Percentiles rank a stretch among this genome's conserved stretches.
Conservation (phyloP, 345 rosid genomes). For the Kandelia obovata region DNA sequence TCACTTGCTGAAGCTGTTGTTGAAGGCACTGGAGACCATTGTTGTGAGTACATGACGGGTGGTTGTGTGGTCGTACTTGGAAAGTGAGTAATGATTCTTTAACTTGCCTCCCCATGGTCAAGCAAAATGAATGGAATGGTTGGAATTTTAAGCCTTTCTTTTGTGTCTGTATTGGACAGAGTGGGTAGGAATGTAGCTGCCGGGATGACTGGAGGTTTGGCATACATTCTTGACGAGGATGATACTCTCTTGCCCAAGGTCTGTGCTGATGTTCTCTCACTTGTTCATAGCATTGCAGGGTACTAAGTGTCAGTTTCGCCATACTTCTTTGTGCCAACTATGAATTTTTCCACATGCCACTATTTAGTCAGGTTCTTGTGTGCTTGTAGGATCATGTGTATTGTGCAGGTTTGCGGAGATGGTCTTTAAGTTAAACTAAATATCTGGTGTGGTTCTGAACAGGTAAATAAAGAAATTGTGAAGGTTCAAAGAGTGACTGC, state of each 20-base stretch:
- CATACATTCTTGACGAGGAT: slow-evolving; percentile 90
- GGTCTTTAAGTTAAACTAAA: neutral
- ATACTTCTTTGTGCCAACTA: too few relatives aligned
- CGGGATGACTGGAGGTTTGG: slow-evolving; percentile 99
- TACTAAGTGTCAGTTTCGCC: too few relatives aligned
- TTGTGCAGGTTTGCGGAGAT: too few relatives aligned
- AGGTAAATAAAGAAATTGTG: slow-evolving; percentile 92
- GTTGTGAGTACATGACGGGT: slow-evolving; percentile 99
- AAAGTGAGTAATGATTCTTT: slow-evolving; percentile 58
- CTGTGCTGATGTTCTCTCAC: slow-evolving; percentile 8
- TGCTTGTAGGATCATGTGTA: too few relatives aligned
- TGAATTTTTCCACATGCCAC: too few relatives aligned
- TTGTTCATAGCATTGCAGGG: neutral
- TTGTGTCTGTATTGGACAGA: slow-evolving; percentile 41
- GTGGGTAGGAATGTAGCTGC: slow-evolving; percentile 99
- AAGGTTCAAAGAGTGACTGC: slow-evolving; percentile 93
- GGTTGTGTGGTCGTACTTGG: slow-evolving; percentile 95
- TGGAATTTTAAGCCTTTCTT: slow-evolving; percentile 3
- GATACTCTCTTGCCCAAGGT: slow-evolving; percentile 88
- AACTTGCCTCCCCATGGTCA: neutral
- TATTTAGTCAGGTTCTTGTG: too few relatives aligned
- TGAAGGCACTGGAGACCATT: slow-evolving; percentile 98
- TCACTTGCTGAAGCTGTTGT: slow-evolving; percentile 97
- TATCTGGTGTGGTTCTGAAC: slow-evolving; percentile 13
- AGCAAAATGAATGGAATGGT: slow-evolving; percentile 6